Conservation (phyloP, 2,329 filamentous ascomycete species). For the Penicillium sp. region DNA sequence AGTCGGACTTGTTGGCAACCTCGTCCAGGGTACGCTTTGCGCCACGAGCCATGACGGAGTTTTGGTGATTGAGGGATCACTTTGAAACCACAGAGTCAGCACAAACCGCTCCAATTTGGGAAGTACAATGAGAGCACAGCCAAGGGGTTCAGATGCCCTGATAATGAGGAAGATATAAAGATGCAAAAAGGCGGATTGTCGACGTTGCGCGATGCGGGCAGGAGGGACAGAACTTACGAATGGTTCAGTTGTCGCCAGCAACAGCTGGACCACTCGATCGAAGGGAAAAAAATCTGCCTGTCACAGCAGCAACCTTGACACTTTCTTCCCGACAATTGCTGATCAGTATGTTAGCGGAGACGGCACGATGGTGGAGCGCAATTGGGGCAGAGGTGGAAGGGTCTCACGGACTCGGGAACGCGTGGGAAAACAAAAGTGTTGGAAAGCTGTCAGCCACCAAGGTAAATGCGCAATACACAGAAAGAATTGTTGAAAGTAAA, state of each 20-base stretch:
- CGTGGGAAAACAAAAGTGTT: constrained; percentile 12
- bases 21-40: constrained; percentile 45
- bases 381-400: constrained; percentile 15
- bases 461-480: background rate
- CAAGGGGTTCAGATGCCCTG: no score
- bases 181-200: background rate
- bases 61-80: constrained; percentile 7
- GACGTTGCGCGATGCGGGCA: constrained; percentile 6
- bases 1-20: constrained; percentile 44
- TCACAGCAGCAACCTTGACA: background rate
- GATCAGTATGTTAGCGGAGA: constrained; percentile 14
- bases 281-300: background rate
- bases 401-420: constrained; percentile 22
- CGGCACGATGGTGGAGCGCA: constrained; percentile 23
- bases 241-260: constrained; percentile 11
- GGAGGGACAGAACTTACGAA: constrained; percentile 8
- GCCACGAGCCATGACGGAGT: constrained; percentile 31
- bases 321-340: constrained; percentile 18
- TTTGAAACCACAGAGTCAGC: constrained; percentile 8
- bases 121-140: background rate
- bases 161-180: background rate
- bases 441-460: constrained; percentile 1
- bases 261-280: constrained; percentile 9
- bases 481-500: background rate
- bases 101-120: background rate